Conservation (phyloP, 2,329 filamentous ascomycete genomes). For the Leptographium procerum region DNA sequence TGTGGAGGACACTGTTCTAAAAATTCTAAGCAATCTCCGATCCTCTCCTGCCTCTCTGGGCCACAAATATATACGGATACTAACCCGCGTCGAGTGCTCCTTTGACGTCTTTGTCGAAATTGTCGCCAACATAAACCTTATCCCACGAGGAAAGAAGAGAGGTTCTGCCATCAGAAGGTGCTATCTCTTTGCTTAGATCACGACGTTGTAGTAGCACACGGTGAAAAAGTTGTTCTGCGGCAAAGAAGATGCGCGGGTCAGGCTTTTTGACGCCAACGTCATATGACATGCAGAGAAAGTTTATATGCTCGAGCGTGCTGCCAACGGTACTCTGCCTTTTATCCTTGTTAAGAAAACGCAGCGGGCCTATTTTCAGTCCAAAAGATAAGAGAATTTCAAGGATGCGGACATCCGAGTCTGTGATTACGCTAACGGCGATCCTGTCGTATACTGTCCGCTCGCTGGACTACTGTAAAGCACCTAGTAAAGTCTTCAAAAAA, state of each 20-base stretch:
- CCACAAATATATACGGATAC: too few species aligned
- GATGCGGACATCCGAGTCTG: slow-evolving; percentile 53
- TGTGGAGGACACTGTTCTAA: too few species aligned
- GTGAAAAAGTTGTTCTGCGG: slow-evolving; percentile 31
- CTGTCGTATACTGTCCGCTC: neutral
- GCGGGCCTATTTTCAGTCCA: slow-evolving; percentile 33
- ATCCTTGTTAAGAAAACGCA: slow-evolving; percentile 15
- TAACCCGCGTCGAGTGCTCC: too few species aligned
- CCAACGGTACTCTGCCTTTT: neutral
- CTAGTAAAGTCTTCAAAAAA: slow-evolving; percentile 33
- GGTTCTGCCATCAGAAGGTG: too few species aligned
- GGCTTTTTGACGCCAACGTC: slow-evolving; percentile 52
- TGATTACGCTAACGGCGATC: slow-evolving; percentile 43
- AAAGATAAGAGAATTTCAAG: slow-evolving; percentile 40
- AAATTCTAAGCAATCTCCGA: too few species aligned
- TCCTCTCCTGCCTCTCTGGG: too few species aligned
- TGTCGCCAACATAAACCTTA: too few species aligned
- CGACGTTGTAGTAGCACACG: too few species aligned
- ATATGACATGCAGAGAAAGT: slow-evolving; percentile 52
- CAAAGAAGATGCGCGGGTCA: slow-evolving; percentile 40
- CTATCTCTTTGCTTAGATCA: too few species aligned
- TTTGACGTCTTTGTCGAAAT: too few species aligned
- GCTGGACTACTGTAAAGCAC: slow-evolving; percentile 18
- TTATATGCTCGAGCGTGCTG: slow-evolving; percentile 23
- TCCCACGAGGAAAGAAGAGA: too few species aligned